These are phyloP conservation scores for Solanum sejunctum DNA, from an alignment of 257 asterid genomes.

Conservation along the genomic window DNA sequence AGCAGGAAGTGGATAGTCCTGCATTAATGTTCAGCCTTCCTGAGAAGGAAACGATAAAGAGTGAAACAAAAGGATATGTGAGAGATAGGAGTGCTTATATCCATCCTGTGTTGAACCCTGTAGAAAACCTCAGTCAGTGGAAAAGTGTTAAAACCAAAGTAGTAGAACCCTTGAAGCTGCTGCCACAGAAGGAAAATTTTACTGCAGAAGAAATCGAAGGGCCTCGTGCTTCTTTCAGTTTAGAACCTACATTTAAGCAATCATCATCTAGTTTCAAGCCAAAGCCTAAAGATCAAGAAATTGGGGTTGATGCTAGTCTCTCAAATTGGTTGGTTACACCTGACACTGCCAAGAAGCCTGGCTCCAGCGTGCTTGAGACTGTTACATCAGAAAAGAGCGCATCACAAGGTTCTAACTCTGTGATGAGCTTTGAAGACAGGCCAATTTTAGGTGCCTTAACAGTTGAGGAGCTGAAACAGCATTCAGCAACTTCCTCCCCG, in stretches of 20 bases:
- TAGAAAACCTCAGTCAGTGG: constrained; percentile 87
- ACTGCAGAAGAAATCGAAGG: constrained; percentile 20
- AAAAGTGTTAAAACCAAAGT: constrained; percentile 55
- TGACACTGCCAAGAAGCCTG: constrained; percentile 29
- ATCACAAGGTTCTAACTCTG: constrained; percentile 39
- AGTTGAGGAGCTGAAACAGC: constrained; percentile 75
- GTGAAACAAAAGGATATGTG: constrained; percentile 19
- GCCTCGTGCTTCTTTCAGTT: constrained; percentile 27
- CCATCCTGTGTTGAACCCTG: constrained; percentile 77
- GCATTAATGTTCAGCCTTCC: constrained; percentile 6
- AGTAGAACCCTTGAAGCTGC: constrained; percentile 7
- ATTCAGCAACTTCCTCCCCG: constrained; percentile 49
- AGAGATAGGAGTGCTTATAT: constrained; percentile 63
- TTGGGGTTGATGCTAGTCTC: constrained; percentile 85
- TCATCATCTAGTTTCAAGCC: constrained; percentile 20
- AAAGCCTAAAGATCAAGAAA: constrained; percentile 37
- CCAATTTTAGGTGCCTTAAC: constrained; percentile 96
- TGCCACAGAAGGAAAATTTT: constrained; percentile 65
- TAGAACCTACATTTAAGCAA: constrained; percentile 32
- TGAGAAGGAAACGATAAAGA: constrained; percentile 11
- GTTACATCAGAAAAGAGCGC: constrained; percentile 13
- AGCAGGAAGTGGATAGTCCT: constrained; percentile 43
- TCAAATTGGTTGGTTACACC: constrained; percentile 74
- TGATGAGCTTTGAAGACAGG: constrained; percentile 62
- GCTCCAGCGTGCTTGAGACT: constrained; percentile 23